Evolutionary conservation across 1,139 yeast genomes (phyloP).

Genomic region (Blastobotrys ciferrii): DNA sequence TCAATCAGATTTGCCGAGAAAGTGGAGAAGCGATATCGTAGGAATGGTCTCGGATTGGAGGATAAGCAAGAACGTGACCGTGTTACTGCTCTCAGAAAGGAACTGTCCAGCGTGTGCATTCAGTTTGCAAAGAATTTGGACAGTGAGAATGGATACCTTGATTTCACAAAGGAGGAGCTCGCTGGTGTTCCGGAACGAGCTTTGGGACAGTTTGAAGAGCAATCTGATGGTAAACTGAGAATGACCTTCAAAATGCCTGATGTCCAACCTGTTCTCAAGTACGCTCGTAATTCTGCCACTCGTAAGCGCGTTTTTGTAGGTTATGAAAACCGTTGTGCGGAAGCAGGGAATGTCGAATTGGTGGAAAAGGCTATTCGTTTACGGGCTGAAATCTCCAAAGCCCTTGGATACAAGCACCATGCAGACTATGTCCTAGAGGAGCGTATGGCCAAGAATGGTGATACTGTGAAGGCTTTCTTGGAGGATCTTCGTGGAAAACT

Average conservation of each 20-base stretch:
- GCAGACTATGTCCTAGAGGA: slow-evolving; percentile 71
- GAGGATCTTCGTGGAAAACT: slow-evolving; percentile 58
- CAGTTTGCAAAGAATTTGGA: slow-evolving; percentile 64
- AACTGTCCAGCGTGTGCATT: slow-evolving; percentile 55
- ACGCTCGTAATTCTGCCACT: slow-evolving; percentile 61
- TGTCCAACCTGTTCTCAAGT: slow-evolving; percentile 68
- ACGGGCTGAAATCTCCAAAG: slow-evolving; percentile 59
- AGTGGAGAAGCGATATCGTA: slow-evolving; percentile 51
- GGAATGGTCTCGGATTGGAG: slow-evolving; percentile 62
- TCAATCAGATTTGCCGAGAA: slow-evolving; percentile 57
- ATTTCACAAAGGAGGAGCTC: slow-evolving; percentile 62
- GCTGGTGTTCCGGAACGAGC: slow-evolving; percentile 71
- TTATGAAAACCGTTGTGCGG: slow-evolving; percentile 57
- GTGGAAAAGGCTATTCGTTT: slow-evolving; percentile 57
- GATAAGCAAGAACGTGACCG: slow-evolving; percentile 53
- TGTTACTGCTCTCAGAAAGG: slow-evolving; percentile 57
- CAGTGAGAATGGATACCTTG: slow-evolving; percentile 62
- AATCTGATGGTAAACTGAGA: slow-evolving; percentile 51
- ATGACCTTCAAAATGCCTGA: slow-evolving; percentile 84
- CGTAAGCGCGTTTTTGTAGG: slow-evolving; percentile 65
- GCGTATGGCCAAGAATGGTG: slow-evolving; percentile 72
- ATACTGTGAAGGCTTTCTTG: slow-evolving; percentile 58
- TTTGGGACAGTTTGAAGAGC: slow-evolving; percentile 54
- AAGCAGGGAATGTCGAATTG: slow-evolving; percentile 58
- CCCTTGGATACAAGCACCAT: slow-evolving; percentile 64